Evolutionary conservation across 805 yeast species (phyloP).

Genomic region (Metschnikowia cubensis): DNA sequence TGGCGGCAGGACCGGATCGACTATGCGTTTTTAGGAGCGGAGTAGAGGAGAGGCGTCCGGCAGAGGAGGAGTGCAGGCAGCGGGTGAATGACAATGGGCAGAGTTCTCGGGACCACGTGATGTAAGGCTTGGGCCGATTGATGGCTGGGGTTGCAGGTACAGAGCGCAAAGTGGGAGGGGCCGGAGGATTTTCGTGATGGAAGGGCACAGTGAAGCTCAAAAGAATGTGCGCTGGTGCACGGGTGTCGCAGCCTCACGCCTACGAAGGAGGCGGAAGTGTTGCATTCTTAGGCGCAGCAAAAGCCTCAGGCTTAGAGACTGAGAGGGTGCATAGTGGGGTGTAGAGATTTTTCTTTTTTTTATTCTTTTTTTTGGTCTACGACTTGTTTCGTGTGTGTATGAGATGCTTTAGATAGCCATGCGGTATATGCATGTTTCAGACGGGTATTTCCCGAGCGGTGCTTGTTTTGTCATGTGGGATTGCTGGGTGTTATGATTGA

Average conservation of each 20-base stretch:
- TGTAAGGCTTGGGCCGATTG: background rate
- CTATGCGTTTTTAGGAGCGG: background rate
- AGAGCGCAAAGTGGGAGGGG: background rate
- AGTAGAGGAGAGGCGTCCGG: background rate
- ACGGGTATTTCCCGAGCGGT: too few species aligned
- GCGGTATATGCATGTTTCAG: too few species aligned
- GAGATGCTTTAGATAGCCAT: too few species aligned
- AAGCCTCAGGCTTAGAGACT: background rate
- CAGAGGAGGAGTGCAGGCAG: background rate
- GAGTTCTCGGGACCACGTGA: background rate
- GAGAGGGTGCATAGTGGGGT: too few species aligned
- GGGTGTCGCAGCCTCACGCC: constrained; percentile 2
- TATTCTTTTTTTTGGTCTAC: too few species aligned
- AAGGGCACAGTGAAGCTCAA: background rate
- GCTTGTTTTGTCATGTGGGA: background rate
- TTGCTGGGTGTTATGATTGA: background rate
- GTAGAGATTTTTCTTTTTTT: too few species aligned
- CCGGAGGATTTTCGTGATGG: background rate
- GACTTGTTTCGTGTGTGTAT: too few species aligned
- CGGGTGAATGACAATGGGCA: background rate
- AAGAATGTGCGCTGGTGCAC: constrained; percentile 5
- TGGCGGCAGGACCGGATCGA: background rate
- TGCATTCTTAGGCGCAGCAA: background rate
- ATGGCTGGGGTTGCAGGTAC: background rate
- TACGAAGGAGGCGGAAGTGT: constrained; percentile 1